Conservation (phyloP, 805 yeast species). For the Kodamaea nitidulidarum region DNA sequence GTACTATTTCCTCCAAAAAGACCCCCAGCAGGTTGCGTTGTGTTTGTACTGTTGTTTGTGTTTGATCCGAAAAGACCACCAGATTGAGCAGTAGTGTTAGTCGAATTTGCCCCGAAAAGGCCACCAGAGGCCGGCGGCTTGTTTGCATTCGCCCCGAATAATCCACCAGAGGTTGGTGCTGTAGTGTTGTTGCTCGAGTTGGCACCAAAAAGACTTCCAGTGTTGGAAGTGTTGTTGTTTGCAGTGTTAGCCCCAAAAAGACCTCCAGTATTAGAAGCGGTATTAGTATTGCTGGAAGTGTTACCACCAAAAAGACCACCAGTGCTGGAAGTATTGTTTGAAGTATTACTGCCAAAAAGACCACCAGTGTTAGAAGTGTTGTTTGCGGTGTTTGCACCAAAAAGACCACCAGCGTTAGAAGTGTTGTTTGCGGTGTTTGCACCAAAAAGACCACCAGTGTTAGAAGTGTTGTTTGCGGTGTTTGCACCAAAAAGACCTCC, state of each 20-base stretch:
- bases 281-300: slow-evolving; percentile 1
- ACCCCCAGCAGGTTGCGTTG: slow-evolving; percentile 2
- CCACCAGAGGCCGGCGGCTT: slow-evolving; percentile 2
- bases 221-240: not conserved
- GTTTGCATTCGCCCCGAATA: slow-evolving; percentile 5
- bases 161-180: slow-evolving; percentile 2
- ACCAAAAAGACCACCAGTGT: slow-evolving; percentile 7
- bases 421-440: slow-evolving; percentile 2
- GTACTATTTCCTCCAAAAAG: slow-evolving; percentile 4
- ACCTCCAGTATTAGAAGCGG: slow-evolving; percentile 2
- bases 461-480: not conserved
- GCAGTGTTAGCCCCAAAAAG: too few species aligned
- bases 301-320: slow-evolving; percentile 7
- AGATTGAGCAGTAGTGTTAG: slow-evolving; percentile 1
- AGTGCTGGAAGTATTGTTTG: slow-evolving; percentile 1
- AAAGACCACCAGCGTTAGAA: slow-evolving; percentile 3
- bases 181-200: not conserved
- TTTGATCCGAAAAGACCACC: slow-evolving; percentile 8
- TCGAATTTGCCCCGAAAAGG: slow-evolving; percentile 6
- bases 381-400: slow-evolving; percentile 5
- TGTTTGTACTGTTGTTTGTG: slow-evolving; percentile 2
- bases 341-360: slow-evolving; percentile 5
- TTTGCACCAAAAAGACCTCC: slow-evolving; percentile 9
- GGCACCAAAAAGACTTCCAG: slow-evolving; percentile 2
- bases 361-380: slow-evolving; percentile 2